phyloP scores from a whole-genome alignment of 2,329 filamentous ascomycete species.

The Ophiostoma sp. region DNA sequence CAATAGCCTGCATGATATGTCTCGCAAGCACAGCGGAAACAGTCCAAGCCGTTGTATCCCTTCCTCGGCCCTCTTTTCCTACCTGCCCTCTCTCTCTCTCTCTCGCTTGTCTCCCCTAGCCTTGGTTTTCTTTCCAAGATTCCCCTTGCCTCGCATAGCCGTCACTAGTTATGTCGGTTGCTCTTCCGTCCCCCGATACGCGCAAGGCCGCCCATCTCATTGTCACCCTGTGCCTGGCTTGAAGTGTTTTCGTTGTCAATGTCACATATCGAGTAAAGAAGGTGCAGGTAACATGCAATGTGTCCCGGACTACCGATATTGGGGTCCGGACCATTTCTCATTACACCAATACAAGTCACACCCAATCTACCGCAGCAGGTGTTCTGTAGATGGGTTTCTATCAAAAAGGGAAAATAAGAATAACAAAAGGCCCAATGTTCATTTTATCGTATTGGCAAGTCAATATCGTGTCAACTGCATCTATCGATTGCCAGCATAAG shows the following conservation, averaged over 20 bases:
- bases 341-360: neutral
- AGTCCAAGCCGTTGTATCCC: neutral
- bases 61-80: neutral
- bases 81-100: neutral
- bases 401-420: too few relatives aligned
- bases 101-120: neutral
- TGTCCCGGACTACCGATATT: neutral
- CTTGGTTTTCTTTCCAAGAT: neutral
- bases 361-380: neutral
- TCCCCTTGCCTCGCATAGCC: slow-evolving; percentile 12
- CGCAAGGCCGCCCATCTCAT: neutral
- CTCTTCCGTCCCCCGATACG: neutral
- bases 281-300: neutral
- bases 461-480: neutral
- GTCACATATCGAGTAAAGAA: neutral
- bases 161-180: neutral
- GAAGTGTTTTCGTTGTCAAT: neutral
- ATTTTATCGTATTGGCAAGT: neutral
- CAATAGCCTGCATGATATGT: neutral
- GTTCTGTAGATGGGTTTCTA: too few relatives aligned
- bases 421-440: too few relatives aligned
- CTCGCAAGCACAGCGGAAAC: neutral
- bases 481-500: neutral
- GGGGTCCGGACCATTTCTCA: neutral
- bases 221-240: neutral